Evolutionary conservation across 169 alveolate genomes (phyloP).

Genomic region (Plasmodium fragile): DNA sequence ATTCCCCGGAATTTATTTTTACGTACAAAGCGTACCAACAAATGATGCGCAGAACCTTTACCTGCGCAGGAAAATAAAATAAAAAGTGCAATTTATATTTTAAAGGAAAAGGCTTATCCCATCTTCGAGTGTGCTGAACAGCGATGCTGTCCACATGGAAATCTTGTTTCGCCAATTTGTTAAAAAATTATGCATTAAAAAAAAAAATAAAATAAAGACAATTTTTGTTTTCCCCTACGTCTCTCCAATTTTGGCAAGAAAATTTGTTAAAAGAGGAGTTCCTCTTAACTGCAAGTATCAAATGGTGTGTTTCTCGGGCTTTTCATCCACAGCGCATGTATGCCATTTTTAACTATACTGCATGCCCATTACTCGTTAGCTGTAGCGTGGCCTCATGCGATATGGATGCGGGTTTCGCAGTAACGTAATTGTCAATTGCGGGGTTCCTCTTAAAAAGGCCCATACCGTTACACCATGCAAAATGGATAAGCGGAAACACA

Average conservation of each 20-base stretch:
- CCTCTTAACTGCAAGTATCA: neutral
- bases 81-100: neutral
- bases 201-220: neutral
- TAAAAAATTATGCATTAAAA: slow-evolving; percentile 8
- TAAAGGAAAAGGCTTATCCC: neutral
- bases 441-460: neutral
- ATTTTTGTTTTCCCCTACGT: neutral
- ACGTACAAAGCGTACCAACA: neutral
- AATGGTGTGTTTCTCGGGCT: neutral
- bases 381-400: neutral
- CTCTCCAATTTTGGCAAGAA: neutral
- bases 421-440: neutral
- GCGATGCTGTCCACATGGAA: neutral
- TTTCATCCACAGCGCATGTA: neutral
- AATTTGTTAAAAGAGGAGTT: neutral
- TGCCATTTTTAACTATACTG: neutral
- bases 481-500: neutral
- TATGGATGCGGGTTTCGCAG: neutral
- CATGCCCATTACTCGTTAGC: neutral
- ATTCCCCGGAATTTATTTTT: neutral
- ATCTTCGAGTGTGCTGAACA: neutral
- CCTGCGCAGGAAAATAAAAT: neutral
- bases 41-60: neutral
- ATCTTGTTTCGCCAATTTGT: neutral
- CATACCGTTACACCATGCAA: neutral